phyloP scores from a whole-genome alignment of 179 eudicot genomes.

The Pouteria campechiana region DNA sequence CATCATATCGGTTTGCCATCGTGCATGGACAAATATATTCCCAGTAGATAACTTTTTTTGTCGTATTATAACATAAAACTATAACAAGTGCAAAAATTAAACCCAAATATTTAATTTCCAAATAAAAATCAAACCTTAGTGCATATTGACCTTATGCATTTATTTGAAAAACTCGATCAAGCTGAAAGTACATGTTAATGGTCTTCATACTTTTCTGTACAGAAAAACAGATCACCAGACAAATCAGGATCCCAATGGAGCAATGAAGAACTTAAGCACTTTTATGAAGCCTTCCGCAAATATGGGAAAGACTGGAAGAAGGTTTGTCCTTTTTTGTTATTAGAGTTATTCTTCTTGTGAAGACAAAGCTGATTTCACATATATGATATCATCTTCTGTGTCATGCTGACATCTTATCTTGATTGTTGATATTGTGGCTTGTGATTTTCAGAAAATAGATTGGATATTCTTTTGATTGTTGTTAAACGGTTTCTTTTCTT shows the following conservation, averaged over 20 bases:
- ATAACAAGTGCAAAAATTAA: not conserved
- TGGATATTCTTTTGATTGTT: not conserved
- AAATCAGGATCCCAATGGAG: constrained; percentile 90
- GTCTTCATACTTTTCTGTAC: constrained; percentile 20
- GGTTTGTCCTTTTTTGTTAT: constrained; percentile 23
- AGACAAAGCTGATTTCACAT: too few species aligned
- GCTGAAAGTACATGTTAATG: not conserved
- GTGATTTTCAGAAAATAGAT: not conserved
- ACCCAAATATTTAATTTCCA: not conserved
- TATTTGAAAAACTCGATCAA: not conserved
- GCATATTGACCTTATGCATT: not conserved
- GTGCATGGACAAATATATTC: too few species aligned
- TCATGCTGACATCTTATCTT: too few species aligned
- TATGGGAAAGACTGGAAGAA: constrained; percentile 97
- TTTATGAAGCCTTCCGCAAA: constrained; percentile 92
- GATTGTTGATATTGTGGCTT: too few species aligned
- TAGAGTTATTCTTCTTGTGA: not conserved
- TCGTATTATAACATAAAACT: not conserved
- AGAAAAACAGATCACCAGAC: constrained; percentile 90
- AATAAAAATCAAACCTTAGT: not conserved
- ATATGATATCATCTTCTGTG: too few species aligned
- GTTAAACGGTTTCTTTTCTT: too few species aligned
- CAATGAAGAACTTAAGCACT: constrained; percentile 78
- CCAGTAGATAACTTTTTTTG: too few species aligned
- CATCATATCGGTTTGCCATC: too few species aligned